These are phyloP conservation scores for Heteromeles arbutifolia DNA, from an alignment of 306 rosid species.

Conservation along the genomic window DNA sequence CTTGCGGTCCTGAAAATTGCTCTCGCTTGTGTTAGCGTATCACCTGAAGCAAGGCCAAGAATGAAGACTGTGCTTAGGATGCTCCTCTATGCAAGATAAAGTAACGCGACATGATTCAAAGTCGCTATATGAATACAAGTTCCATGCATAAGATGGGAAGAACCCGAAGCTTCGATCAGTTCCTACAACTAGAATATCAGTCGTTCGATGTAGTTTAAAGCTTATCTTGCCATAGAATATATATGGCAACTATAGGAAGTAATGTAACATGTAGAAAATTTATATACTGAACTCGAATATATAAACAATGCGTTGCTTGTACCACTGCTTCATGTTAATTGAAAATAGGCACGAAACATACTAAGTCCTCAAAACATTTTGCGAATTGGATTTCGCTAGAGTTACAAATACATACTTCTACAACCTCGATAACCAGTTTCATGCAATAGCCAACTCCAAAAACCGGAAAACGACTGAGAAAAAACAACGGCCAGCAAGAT, in stretches of 20 bases:
- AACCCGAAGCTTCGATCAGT: not conserved
- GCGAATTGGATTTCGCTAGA: not conserved
- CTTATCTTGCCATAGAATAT: not conserved
- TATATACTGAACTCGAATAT: not conserved
- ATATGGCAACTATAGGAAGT: not conserved
- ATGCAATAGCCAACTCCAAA: not conserved
- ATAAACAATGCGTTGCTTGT: not conserved
- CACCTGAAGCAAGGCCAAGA: conserved; percentile 75
- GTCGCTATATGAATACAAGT: not conserved
- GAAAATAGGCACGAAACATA: not conserved
- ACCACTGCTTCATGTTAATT: not conserved
- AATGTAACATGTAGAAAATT: not conserved
- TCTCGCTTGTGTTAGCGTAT: conserved; percentile 49
- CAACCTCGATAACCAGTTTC: not conserved
- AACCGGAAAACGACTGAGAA: not conserved
- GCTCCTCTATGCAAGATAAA: conserved; percentile 75
- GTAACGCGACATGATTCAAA: not conserved
- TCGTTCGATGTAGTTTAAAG: not conserved
- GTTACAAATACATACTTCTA: not conserved
- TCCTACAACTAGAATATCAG: not conserved
- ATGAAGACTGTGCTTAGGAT: conserved; percentile 70
- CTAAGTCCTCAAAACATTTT: not conserved
- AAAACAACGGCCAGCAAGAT: not conserved
- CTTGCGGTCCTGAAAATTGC: conserved; percentile 64
- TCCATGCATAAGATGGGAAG: not conserved